Percentiles rank a stretch among this genome's conserved stretches.
These are phyloP conservation scores for Phaffomyces opuntiae DNA, from an alignment of 805 yeast genomes.

Conservation along the genomic window DNA sequence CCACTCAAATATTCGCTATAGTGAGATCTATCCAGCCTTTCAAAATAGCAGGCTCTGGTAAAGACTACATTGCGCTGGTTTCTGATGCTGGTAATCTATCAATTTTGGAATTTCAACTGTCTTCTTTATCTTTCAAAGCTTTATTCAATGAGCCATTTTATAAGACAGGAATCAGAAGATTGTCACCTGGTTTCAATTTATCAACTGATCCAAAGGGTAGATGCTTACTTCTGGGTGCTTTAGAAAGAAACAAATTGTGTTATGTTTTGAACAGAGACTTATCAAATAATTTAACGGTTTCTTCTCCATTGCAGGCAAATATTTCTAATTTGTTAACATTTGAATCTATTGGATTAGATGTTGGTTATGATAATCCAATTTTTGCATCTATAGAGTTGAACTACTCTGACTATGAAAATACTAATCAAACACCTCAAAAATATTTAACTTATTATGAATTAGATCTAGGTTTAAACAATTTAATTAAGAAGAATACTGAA, in stretches of 20 bases:
- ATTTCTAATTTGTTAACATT: conserved; percentile 46
- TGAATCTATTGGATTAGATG: conserved; percentile 54
- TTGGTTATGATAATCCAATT: conserved; percentile 73
- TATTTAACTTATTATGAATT: conserved; percentile 65
- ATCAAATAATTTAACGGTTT: conserved; percentile 39
- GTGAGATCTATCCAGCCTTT: conserved; percentile 48
- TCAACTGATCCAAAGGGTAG: conserved; percentile 67
- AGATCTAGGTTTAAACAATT: conserved; percentile 79
- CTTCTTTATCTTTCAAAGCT: conserved; percentile 34
- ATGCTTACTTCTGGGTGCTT: conserved; percentile 60
- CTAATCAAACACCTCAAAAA: conserved; percentile 21
- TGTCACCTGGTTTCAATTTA: conserved; percentile 68
- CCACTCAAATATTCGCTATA: conserved; percentile 49
- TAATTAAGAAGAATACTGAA: conserved; percentile 45
- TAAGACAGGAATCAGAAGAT: conserved; percentile 68
- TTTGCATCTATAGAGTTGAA: conserved; percentile 77
- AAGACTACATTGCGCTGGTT: conserved; percentile 57
- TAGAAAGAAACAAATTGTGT: conserved; percentile 69
- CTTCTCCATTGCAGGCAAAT: conserved; percentile 71
- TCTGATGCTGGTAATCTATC: conserved; percentile 76
- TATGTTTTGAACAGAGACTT: conserved; percentile 52
- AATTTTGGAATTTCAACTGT: conserved; percentile 37
- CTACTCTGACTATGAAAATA: conserved; percentile 30
- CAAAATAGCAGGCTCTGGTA: conserved; percentile 43
- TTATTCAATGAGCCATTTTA: conserved; percentile 57